phyloP scores from a whole-genome alignment of 306 rosid genomes.

The Lagenaria siceraria region DNA sequence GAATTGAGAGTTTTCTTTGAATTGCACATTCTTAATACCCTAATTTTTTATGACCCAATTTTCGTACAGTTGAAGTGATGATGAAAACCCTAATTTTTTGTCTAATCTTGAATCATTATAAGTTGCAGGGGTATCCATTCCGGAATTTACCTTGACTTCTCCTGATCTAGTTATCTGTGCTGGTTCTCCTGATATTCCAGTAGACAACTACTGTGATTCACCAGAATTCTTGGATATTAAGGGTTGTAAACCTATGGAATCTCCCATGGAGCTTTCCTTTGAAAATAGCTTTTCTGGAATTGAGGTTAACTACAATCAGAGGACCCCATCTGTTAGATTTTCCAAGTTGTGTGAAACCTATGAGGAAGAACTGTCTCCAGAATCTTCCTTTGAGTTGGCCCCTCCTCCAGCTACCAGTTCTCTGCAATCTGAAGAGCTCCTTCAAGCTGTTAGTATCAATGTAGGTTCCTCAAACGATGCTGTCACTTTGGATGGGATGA shows the following conservation, averaged over 20 bases:
- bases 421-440: constrained; percentile 9
- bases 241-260: constrained; percentile 25
- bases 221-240: constrained; percentile 37
- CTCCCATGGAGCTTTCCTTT: constrained; percentile 66
- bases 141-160: constrained; percentile 43
- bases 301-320: constrained; percentile 24
- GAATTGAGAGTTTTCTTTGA: neutral
- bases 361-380: constrained; percentile 44
- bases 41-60: neutral
- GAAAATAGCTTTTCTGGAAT: constrained; percentile 59
- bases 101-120: neutral
- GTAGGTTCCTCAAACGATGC: constrained; percentile 12
- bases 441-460: constrained; percentile 15
- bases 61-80: neutral
- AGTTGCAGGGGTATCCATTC: constrained; percentile 36
- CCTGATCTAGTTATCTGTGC: constrained; percentile 58
- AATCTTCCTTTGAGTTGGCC: constrained; percentile 71
- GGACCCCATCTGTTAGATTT: constrained; percentile 55
- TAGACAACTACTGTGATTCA: constrained; percentile 31
- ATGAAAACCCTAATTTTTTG: neutral
- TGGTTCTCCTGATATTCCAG: constrained; percentile 46
- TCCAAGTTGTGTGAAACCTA: constrained; percentile 42
- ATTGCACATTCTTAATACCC: neutral
- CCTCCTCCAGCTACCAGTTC: constrained; percentile 23
- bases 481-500: constrained; percentile 10